Percentiles rank a stretch among this genome's conserved stretches.
These are phyloP conservation scores for Elymus sibiricus DNA, from an alignment of 176 grass and related monocot species.

Conservation along the genomic window DNA sequence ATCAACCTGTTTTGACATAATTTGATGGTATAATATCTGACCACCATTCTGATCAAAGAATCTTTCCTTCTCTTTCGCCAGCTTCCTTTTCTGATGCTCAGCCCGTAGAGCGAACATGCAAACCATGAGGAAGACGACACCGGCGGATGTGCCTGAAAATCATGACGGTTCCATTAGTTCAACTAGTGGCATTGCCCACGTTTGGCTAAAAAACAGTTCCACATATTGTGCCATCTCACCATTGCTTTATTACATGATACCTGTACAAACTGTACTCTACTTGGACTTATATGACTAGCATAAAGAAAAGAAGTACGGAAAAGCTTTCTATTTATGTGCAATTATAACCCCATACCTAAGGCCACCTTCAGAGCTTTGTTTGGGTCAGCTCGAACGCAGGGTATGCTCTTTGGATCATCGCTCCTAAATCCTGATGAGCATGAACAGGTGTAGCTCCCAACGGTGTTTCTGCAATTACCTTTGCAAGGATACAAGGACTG, in stretches of 20 bases:
- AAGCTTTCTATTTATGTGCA: neutral
- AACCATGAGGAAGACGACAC: neutral
- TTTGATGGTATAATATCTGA: neutral
- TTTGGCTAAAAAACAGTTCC: neutral
- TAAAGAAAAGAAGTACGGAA: neutral
- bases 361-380: neutral
- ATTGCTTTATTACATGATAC: neutral
- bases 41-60: constrained; percentile 14
- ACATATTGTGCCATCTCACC: neutral
- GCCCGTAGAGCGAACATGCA: neutral
- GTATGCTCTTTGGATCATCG: neutral
- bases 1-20: neutral
- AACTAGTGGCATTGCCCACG: neutral
- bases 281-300: neutral
- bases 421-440: neutral
- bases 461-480: neutral
- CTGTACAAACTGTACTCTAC: neutral
- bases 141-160: neutral
- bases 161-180: neutral
- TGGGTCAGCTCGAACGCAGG: neutral
- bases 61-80: neutral
- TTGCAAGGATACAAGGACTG: neutral
- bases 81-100: neutral
- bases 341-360: neutral
- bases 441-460: neutral